Evolutionary conservation across 371 early-diverging fungal species (phyloP).

Genomic region (Catenaria anguillulae): DNA sequence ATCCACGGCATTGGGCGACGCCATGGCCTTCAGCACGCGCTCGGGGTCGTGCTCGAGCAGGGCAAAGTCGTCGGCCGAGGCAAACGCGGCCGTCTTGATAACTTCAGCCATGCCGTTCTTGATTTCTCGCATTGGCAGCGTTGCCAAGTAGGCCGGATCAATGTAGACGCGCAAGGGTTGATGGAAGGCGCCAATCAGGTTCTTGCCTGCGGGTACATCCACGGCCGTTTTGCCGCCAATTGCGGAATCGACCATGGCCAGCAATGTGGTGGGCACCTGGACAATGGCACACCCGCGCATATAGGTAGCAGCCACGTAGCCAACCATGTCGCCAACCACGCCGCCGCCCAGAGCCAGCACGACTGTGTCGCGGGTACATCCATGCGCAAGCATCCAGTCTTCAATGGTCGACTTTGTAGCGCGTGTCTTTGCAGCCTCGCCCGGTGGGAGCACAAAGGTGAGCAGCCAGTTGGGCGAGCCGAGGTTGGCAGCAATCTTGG

Average conservation of each 20-base stretch:
- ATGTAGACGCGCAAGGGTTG: conserved; percentile 88
- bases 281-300: conserved; percentile 92
- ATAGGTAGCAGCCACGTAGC: conserved; percentile 92
- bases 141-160: conserved; percentile 68
- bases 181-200: conserved; percentile 92
- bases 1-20: conserved; percentile 23
- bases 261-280: conserved; percentile 87
- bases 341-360: conserved; percentile 93
- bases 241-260: conserved; percentile 96
- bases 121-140: conserved; percentile 85
- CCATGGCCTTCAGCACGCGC: conserved; percentile 44
- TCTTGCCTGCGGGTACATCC: conserved; percentile 90
- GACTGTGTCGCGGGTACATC: conserved; percentile 85
- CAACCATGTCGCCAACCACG: conserved; percentile 90
- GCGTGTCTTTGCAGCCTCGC: conserved; percentile 80
- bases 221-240: conserved; percentile 96
- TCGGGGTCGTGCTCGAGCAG: conserved; percentile 72
- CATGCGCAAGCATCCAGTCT: conserved; percentile 71
- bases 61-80: conserved; percentile 70
- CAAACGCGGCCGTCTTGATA: conserved; percentile 93
- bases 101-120: conserved; percentile 95
- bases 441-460: conserved; percentile 68
- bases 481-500: conserved; percentile 24
- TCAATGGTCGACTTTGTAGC: conserved; percentile 75
- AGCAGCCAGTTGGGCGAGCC: conserved; percentile 41